phyloP scores from a whole-genome alignment of 108 stramenopile species.

The Cafeteria roenbergensis region DNA sequence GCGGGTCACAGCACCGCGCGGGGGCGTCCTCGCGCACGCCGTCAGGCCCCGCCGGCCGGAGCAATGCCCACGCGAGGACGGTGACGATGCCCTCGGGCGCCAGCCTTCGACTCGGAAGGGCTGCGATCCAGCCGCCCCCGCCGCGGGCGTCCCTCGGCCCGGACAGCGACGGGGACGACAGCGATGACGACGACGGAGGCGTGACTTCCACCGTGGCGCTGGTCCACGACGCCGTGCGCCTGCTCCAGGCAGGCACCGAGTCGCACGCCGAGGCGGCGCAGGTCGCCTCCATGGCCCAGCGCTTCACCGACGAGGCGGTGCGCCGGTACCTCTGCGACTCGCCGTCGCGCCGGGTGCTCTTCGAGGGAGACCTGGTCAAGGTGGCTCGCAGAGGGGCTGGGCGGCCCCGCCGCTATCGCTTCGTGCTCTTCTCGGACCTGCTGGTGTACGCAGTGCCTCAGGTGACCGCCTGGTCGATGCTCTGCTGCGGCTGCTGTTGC shows the following conservation, averaged over 20 bases:
- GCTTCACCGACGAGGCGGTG: neutral
- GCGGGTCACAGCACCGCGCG: no score
- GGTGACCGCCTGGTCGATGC: neutral
- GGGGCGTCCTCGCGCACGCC: no score
- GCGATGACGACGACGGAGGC: no score
- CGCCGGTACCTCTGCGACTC: neutral
- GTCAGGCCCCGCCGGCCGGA: no score
- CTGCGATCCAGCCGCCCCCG: no score
- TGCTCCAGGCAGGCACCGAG: neutral
- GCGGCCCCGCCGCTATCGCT: neutral
- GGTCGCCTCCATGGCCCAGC: neutral
- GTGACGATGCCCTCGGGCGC: no score
- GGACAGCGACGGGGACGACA: no score
- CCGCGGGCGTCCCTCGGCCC: no score
- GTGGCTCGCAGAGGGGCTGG: neutral
- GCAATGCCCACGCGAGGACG: no score
- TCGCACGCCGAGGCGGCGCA: neutral
- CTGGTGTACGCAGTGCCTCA: slow-evolving; percentile 1
- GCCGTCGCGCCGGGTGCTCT: neutral
- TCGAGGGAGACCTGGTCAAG: neutral
- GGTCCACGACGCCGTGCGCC: neutral
- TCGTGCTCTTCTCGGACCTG: slow-evolving; percentile 6
- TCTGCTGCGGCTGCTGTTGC: neutral
- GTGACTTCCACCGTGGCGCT: no score
- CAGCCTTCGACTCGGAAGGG: no score